Conservation (phyloP, 108 stramenopile genomes). For the Epithemia pelagica region DNA sequence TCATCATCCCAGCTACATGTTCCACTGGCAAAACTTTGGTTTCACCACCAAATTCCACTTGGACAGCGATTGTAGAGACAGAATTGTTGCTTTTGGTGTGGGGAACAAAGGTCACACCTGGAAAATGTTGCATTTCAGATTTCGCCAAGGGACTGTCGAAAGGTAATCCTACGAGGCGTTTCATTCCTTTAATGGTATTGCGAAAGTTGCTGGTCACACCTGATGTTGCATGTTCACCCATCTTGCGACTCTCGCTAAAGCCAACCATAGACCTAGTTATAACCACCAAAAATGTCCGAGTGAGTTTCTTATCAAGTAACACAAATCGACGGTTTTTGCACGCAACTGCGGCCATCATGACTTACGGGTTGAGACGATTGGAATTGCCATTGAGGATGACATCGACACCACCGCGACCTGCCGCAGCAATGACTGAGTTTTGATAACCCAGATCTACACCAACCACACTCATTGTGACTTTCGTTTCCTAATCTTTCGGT, state of each 20-base stretch:
- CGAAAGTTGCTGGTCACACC: constrained; percentile 85
- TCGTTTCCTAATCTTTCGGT: not conserved
- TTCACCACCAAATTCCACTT: constrained; percentile 20
- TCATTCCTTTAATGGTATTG: constrained; percentile 86
- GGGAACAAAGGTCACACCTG: constrained; percentile 64
- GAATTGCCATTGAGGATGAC: constrained; percentile 97
- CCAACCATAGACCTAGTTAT: constrained; percentile 62
- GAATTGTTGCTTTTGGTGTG: constrained; percentile 46
- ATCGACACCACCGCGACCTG: constrained; percentile 94
- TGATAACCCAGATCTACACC: constrained; percentile 92
- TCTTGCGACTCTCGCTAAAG: constrained; percentile 60
- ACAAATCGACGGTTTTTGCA: not conserved
- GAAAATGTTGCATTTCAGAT: constrained; percentile 62
- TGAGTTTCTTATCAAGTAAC: not conserved
- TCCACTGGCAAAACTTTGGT: constrained; percentile 66
- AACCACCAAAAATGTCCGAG: not conserved
- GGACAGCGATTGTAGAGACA: constrained; percentile 61
- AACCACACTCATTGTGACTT: constrained; percentile 38
- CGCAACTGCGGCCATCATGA: constrained; percentile 15
- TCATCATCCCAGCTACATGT: constrained; percentile 86
- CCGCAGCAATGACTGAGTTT: constrained; percentile 89
- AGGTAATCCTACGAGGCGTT: constrained; percentile 88
- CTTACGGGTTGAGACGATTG: constrained; percentile 93
- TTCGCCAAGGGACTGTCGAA: constrained; percentile 89
- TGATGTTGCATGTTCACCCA: constrained; percentile 73